A percentile compares a stretch with the other conserved stretches of the same genome.
Conservation (phyloP, 179 eudicot species). For the Silene coronaria region DNA sequence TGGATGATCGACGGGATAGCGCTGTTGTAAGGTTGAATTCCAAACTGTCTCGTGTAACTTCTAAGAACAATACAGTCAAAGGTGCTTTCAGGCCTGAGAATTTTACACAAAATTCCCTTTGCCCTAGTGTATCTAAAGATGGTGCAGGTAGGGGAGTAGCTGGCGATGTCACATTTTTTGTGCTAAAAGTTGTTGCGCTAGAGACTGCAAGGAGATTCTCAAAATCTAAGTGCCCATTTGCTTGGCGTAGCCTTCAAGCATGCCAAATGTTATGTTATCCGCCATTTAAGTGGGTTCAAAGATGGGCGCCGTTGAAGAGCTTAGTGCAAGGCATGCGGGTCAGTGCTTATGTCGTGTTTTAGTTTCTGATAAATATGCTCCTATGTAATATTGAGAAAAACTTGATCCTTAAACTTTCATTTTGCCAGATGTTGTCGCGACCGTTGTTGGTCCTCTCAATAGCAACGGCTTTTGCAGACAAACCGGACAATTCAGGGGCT, state of each 20-base stretch:
- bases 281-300: conserved; percentile 84
- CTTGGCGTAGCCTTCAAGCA: conserved; percentile 79
- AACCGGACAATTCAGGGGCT: conserved; percentile 23
- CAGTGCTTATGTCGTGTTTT: conserved; percentile 13
- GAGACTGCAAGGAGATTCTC: conserved; percentile 80
- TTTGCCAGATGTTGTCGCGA: conserved; percentile 59
- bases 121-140: conserved; percentile 28
- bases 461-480: conserved; percentile 60
- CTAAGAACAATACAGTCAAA: conserved; percentile 30
- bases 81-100: conserved; percentile 31
- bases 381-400: not conserved
- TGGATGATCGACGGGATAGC: conserved; percentile 22
- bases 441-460: conserved; percentile 74
- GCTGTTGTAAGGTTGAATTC: conserved; percentile 27
- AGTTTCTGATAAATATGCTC: not conserved
- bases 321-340: conserved; percentile 73
- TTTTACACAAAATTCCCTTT: conserved; percentile 23
- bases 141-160: conserved; percentile 36
- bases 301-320: conserved; percentile 69
- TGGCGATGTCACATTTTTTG: conserved; percentile 50
- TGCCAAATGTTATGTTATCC: conserved; percentile 78
- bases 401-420: conserved; percentile 10
- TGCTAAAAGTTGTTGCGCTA: conserved; percentile 65
- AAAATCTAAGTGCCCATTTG: conserved; percentile 61
- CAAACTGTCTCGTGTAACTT: conserved; percentile 24